phyloP scores from a whole-genome alignment of 169 alveolate genomes.

The Plasmodium ovale region DNA sequence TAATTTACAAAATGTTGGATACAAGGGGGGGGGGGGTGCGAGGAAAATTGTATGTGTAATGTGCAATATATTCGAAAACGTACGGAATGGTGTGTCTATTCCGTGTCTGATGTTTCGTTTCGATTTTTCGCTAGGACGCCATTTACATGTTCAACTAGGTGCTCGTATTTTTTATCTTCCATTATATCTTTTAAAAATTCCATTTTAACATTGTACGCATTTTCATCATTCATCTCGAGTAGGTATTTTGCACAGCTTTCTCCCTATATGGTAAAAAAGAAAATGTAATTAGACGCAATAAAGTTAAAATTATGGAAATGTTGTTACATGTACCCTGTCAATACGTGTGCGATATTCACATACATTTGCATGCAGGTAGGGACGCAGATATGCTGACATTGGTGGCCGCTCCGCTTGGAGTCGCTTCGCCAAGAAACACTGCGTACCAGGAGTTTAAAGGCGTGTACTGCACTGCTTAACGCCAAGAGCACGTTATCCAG shows the following conservation, averaged over 20 bases:
- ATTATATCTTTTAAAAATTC: conserved; percentile 25
- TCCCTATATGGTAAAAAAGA: conserved; percentile 34
- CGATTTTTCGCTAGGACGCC: conserved; percentile 34
- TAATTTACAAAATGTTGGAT: too few relatives aligned
- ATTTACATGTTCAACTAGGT: conserved; percentile 21
- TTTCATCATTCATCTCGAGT: conserved; percentile 32
- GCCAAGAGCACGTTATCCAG: conserved; percentile 32
- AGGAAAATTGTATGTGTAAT: too few relatives aligned
- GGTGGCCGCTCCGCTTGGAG: not conserved
- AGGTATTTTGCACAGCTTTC: conserved; percentile 25
- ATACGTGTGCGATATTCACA: too few relatives aligned
- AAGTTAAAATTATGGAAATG: not conserved
- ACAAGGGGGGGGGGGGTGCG: too few relatives aligned
- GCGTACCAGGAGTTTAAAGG: conserved; percentile 61
- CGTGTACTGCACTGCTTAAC: conserved; percentile 14
- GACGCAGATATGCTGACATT: not conserved
- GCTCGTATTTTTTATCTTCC: conserved; percentile 51
- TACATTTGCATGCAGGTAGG: not conserved
- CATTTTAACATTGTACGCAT: conserved; percentile 32
- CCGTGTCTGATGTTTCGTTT: conserved; percentile 44
- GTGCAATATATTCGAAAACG: too few relatives aligned
- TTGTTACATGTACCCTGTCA: too few relatives aligned
- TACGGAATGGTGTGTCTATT: conserved; percentile 2
- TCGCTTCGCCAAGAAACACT: not conserved
- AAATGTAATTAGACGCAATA: not conserved